Percentiles rank a stretch among this genome's conserved stretches.
These are phyloP conservation scores for Umbelopsis isabellina DNA, from an alignment of 192 early-diverging fungal genomes.

Conservation along the genomic window DNA sequence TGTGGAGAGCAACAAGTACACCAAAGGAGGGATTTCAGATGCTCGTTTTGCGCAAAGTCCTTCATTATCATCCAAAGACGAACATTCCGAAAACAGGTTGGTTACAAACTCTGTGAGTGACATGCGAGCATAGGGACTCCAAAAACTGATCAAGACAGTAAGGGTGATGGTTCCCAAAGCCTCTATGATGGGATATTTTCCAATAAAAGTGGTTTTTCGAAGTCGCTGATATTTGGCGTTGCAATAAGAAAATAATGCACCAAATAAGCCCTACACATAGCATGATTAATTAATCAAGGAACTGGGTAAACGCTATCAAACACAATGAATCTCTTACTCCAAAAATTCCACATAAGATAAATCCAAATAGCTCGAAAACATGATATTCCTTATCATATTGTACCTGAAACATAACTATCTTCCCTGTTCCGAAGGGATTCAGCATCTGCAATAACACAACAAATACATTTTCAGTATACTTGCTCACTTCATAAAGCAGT, in stretches of 20 bases:
- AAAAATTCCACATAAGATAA: slow-evolving; percentile 79
- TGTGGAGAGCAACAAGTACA: slow-evolving; percentile 63
- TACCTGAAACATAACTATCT: slow-evolving; percentile 87
- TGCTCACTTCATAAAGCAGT: slow-evolving; percentile 2
- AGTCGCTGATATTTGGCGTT: slow-evolving; percentile 70
- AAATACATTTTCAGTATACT: not conserved
- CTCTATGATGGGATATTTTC: slow-evolving; percentile 73
- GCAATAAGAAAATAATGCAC: slow-evolving; percentile 77
- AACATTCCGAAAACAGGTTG: slow-evolving; percentile 90
- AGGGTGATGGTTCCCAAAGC: slow-evolving; percentile 68
- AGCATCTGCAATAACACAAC: slow-evolving; percentile 64
- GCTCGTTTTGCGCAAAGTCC: slow-evolving; percentile 53
- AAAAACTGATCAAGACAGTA: slow-evolving; percentile 78
- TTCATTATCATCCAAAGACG: slow-evolving; percentile 50
- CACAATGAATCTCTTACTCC: slow-evolving; percentile 54
- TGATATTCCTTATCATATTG: slow-evolving; percentile 90
- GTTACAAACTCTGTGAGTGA: slow-evolving; percentile 85
- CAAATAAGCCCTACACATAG: slow-evolving; percentile 73
- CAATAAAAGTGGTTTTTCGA: slow-evolving; percentile 74
- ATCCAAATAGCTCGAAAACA: slow-evolving; percentile 89
- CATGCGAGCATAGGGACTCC: slow-evolving; percentile 79
- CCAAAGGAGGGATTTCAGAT: slow-evolving; percentile 43
- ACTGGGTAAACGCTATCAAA: not conserved
- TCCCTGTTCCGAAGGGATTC: slow-evolving; percentile 83
- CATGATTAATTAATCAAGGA: not conserved